Percentiles rank a stretch among this genome's conserved stretches.
Conservation (phyloP, 192 early-diverging fungal genomes). For the Backusella westeae region DNA sequence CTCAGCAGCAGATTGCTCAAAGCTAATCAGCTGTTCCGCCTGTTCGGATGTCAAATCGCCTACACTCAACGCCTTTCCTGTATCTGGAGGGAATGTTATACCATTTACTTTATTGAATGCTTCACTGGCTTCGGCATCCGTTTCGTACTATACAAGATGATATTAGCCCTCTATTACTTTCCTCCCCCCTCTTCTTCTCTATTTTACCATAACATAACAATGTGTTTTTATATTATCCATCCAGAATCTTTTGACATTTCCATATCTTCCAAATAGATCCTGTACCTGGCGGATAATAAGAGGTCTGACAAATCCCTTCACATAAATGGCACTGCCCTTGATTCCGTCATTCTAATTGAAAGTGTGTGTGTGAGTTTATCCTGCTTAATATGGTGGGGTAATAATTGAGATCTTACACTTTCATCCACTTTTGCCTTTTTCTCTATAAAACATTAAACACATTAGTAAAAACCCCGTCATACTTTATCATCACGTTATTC, state of each 20-base stretch:
- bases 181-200: neutral
- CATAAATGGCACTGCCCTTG: constrained; percentile 35
- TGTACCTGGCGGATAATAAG: constrained; percentile 34
- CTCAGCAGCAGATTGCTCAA: constrained; percentile 28
- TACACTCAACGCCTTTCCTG: constrained; percentile 23
- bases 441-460: neutral
- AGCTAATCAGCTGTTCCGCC: constrained; percentile 27
- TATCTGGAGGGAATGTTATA: constrained; percentile 27
- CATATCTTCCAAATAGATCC: constrained; percentile 47
- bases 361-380: neutral
- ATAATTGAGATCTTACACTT: neutral
- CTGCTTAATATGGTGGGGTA: neutral
- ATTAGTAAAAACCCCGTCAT: neutral
- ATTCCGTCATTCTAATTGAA: neutral
- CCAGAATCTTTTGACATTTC: constrained; percentile 54
- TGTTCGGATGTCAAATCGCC: constrained; percentile 17
- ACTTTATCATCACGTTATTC: neutral
- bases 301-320: constrained; percentile 62
- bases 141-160: constrained; percentile 53
- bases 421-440: constrained; percentile 5
- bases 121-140: constrained; percentile 20
- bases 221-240: constrained; percentile 63
- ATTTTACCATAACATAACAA: constrained; percentile 56
- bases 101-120: constrained; percentile 26
- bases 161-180: neutral